These are phyloP conservation scores for Plantago major DNA, from an alignment of 257 asterid species.

Conservation along the genomic window DNA sequence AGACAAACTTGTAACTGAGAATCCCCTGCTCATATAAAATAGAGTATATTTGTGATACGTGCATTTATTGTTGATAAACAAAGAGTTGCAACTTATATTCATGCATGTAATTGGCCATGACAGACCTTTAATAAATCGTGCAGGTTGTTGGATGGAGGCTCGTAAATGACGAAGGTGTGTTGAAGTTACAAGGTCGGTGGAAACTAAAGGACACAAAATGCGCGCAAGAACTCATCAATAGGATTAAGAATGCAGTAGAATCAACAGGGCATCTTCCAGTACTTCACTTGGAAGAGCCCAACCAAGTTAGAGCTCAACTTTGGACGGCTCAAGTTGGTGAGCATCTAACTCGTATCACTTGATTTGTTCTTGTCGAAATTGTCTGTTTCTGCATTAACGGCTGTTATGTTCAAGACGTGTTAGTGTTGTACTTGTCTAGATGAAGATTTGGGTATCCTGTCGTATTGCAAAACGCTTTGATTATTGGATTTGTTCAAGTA, in stretches of 20 bases:
- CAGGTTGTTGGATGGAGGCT: conserved; percentile 89
- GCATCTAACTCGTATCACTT: neutral
- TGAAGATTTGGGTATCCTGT: too few species aligned
- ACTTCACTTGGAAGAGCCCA: conserved; percentile 57
- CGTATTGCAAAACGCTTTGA: neutral
- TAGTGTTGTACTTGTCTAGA: too few species aligned
- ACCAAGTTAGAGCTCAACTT: conserved; percentile 60
- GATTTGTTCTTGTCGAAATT: too few species aligned
- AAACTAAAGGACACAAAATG: conserved; percentile 65
- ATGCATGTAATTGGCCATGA: too few species aligned
- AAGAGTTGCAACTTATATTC: neutral
- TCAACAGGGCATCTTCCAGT: conserved; percentile 55
- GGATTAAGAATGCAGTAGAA: conserved; percentile 50
- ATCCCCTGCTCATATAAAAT: too few species aligned
- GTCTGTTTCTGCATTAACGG: neutral
- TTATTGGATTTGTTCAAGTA: neutral
- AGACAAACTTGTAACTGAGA: too few species aligned
- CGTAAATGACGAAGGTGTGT: conserved; percentile 41
- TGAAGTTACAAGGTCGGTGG: conserved; percentile 67
- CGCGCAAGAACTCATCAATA: conserved; percentile 58
- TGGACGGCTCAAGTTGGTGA: conserved; percentile 72
- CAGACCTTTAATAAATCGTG: neutral
- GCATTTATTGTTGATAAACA: too few species aligned
- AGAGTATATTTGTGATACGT: too few species aligned
- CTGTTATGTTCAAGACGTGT: too few species aligned